Evolutionary conservation across 164 flowering plant species (phyloP).

Genomic region (Santalum album): DNA sequence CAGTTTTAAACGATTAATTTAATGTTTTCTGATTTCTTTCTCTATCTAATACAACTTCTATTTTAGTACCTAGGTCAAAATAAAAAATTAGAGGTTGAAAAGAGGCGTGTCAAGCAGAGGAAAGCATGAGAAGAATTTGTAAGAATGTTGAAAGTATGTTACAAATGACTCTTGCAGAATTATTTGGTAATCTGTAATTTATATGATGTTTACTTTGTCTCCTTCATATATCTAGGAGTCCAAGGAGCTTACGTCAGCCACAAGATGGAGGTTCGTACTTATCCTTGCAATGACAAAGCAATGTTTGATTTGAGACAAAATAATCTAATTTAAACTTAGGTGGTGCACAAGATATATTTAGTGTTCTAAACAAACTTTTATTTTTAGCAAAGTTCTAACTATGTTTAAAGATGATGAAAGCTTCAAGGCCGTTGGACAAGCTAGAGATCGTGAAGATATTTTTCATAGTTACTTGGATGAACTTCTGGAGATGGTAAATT

Average conservation of each 20-base stretch:
- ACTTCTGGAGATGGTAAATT: constrained; percentile 71
- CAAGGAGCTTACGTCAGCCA: constrained; percentile 74
- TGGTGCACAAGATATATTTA: background rate
- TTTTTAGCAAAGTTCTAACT: constrained; percentile 65
- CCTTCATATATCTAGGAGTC: constrained; percentile 48
- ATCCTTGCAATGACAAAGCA: background rate
- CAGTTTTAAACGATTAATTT: too few relatives aligned
- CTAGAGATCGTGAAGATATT: constrained; percentile 88
- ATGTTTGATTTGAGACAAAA: too few relatives aligned
- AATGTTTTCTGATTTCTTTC: too few relatives aligned
- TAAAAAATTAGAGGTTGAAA: constrained; percentile 85
- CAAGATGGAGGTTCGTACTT: constrained; percentile 75
- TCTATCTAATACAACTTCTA: too few relatives aligned
- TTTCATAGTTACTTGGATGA: constrained; percentile 70
- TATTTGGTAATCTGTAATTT: background rate
- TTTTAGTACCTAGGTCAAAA: constrained; percentile 75
- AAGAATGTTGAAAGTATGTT: constrained; percentile 77
- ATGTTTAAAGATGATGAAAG: constrained; percentile 94
- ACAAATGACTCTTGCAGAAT: background rate
- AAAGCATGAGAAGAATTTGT: constrained; percentile 85
- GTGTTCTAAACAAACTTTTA: background rate
- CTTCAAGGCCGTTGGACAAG: constrained; percentile 78
- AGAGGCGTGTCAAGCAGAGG: constrained; percentile 72
- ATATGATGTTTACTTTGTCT: constrained; percentile 3
- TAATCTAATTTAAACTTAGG: too few relatives aligned